phyloP scores from a whole-genome alignment of 2,329 filamentous ascomycete genomes.

The Aspergillus costaricaensis region DNA sequence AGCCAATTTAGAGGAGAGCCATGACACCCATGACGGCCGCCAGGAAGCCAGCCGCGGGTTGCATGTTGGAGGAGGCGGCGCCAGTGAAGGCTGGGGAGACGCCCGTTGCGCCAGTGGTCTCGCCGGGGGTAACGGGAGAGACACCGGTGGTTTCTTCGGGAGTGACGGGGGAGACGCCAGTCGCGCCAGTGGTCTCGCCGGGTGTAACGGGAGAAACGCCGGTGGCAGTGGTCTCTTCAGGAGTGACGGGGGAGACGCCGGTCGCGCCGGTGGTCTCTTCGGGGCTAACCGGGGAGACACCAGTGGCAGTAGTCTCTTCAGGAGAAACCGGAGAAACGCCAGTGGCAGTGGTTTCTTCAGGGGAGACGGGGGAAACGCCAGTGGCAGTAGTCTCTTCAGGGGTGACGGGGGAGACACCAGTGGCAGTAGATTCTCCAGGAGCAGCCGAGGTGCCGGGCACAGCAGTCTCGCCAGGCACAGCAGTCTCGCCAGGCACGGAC shows the following conservation, averaged over 20 bases:
- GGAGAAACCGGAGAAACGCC: slow-evolving; percentile 11
- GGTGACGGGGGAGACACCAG: slow-evolving; percentile 1
- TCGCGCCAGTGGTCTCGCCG: not conserved
- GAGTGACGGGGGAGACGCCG: slow-evolving; percentile 1
- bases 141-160: slow-evolving; percentile 10
- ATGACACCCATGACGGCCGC: slow-evolving; percentile 41
- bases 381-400: no score
- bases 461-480: no score
- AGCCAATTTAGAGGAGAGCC: slow-evolving; percentile 39
- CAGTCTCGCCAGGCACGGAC: not conserved
- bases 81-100: slow-evolving; percentile 31
- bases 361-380: no score
- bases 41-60: slow-evolving; percentile 40
- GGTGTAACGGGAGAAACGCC: not conserved
- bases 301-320: not conserved
- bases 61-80: slow-evolving; percentile 36
- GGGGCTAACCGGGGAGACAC: not conserved
- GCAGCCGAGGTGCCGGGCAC: no score
- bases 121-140: slow-evolving; percentile 9
- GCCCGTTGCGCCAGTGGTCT: not conserved
- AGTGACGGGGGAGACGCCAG: slow-evolving; percentile 5
- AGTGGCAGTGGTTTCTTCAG: not conserved
- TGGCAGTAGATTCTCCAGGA: no score
- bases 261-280: not conserved
- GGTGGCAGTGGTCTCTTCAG: slow-evolving; percentile 6